Percentiles rank a stretch among this genome's conserved stretches.
phyloP scores from a whole-genome alignment of 2,329 filamentous ascomycete genomes.

The Fusarium incarnatum region DNA sequence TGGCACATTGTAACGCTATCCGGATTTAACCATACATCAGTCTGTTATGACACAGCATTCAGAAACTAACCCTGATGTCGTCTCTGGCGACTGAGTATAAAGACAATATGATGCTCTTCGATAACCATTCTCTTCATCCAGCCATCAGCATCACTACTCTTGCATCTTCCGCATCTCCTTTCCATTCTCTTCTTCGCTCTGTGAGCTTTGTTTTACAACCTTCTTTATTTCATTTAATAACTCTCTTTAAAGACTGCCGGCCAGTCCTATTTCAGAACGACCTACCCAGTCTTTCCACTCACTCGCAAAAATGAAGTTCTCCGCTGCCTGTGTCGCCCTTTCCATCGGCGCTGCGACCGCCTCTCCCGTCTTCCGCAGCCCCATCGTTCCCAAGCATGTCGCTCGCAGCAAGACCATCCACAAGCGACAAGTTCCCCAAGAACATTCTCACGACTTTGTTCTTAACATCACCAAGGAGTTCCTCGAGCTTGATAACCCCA shows the following conservation, averaged over 20 bases:
- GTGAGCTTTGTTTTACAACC: conserved; percentile 6
- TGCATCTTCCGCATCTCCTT: not conserved
- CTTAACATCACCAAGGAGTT: conserved; percentile 14
- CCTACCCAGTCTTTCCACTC: not conserved
- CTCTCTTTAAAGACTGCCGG: conserved; percentile 10
- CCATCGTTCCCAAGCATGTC: not conserved
- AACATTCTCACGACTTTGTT: conserved; percentile 16
- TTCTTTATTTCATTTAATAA: conserved; percentile 1
- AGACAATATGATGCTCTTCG: not conserved
- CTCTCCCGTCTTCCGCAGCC: conserved; percentile 6
- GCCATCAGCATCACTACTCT: not conserved
- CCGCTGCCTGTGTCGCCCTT: conserved; percentile 1
- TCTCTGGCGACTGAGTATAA: not conserved
- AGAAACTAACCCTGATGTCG: not conserved
- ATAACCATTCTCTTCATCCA: not conserved
- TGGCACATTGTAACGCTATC: not conserved
- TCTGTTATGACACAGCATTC: not conserved
- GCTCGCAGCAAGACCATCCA: not conserved
- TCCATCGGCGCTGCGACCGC: conserved; percentile 5
- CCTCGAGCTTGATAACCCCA: conserved; percentile 11
- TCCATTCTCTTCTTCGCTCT: conserved; percentile 5
- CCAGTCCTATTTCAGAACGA: conserved; percentile 1
- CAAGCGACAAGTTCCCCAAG: conserved; percentile 21
- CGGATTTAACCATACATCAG: not conserved
- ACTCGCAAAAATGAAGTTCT: conserved; percentile 16